These are phyloP conservation scores for Colletotrichum higginsianum DNA, from an alignment of 2,329 filamentous ascomycete species.

Conservation along the genomic window DNA sequence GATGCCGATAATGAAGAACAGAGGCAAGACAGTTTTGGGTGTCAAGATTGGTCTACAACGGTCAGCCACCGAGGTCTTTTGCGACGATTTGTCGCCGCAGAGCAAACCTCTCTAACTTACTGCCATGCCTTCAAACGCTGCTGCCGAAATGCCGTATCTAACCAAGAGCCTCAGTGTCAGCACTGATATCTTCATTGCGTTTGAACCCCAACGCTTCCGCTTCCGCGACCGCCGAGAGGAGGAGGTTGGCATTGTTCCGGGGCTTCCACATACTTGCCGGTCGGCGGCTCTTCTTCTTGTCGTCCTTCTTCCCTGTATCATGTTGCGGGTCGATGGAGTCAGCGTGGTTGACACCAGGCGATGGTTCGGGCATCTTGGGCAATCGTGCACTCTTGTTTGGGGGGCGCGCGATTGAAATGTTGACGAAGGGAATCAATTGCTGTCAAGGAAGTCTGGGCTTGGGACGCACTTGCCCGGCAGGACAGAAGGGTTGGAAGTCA, in stretches of 20 bases:
- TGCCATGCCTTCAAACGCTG: conserved; percentile 99
- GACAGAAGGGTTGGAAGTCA: conserved; percentile 37
- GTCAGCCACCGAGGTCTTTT: conserved; percentile 35
- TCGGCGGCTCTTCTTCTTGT: conserved; percentile 92
- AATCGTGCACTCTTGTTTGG: conserved; percentile 30
- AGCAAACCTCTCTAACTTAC: conserved; percentile 70
- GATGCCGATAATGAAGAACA: conserved; percentile 92
- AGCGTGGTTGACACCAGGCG: conserved; percentile 60
- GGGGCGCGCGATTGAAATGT: conserved; percentile 33
- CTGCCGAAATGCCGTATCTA: conserved; percentile 96
- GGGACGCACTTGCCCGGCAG: conserved; percentile 15
- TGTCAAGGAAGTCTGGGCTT: conserved; percentile 10
- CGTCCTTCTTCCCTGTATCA: conserved; percentile 65
- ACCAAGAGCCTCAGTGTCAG: conserved; percentile 27
- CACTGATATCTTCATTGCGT: background rate
- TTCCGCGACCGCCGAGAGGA: conserved; percentile 29
- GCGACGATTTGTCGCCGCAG: conserved; percentile 6
- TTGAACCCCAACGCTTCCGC: conserved; percentile 26
- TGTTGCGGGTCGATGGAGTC: conserved; percentile 72
- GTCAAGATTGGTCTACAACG: conserved; percentile 87
- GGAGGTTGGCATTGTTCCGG: conserved; percentile 26
- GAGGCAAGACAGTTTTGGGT: conserved; percentile 90
- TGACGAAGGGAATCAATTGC: conserved; percentile 16
- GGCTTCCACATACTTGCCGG: conserved; percentile 81
- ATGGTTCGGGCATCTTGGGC: conserved; percentile 63